phyloP scores from a whole-genome alignment of 2,329 filamentous ascomycete species.

The Phaeosphaeria sp. region DNA sequence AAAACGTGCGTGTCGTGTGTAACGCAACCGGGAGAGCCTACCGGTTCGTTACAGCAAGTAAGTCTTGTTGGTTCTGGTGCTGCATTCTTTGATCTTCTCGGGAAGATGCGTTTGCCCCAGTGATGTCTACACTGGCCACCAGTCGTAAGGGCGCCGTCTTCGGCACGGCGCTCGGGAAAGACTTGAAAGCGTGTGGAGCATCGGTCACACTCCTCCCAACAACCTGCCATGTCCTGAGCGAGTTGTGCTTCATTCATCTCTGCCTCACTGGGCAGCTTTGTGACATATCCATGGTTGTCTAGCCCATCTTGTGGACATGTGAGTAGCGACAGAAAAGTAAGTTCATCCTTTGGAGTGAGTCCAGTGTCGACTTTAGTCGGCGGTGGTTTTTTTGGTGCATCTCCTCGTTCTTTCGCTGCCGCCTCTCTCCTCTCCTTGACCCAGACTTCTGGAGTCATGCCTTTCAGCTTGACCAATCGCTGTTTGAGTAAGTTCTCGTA shows the following conservation, averaged over 20 bases:
- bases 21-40: conserved; percentile 81
- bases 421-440: conserved; percentile 61
- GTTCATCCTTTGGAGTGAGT: conserved; percentile 70
- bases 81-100: conserved; percentile 62
- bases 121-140: conserved; percentile 84
- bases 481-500: conserved; percentile 88
- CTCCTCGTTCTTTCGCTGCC: conserved; percentile 29
- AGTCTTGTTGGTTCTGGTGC: conserved; percentile 65
- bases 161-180: conserved; percentile 81
- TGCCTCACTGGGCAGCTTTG: conserved; percentile 66
- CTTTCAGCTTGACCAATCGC: conserved; percentile 75
- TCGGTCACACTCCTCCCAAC: conserved; percentile 88
- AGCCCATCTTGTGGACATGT: conserved; percentile 69
- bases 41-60: conserved; percentile 77
- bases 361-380: conserved; percentile 71
- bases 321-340: conserved; percentile 53
- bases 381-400: conserved; percentile 47
- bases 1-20: conserved; percentile 79
- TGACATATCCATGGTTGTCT: conserved; percentile 77
- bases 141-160: conserved; percentile 76
- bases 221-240: conserved; percentile 70
- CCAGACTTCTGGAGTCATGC: conserved; percentile 77
- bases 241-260: conserved; percentile 71
- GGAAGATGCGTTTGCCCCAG: conserved; percentile 69
- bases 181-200: conserved; percentile 88